Base-by-base conservation (phyloP, 2,329 filamentous ascomycete genomes). In the Aspergillus sp. region DNA sequence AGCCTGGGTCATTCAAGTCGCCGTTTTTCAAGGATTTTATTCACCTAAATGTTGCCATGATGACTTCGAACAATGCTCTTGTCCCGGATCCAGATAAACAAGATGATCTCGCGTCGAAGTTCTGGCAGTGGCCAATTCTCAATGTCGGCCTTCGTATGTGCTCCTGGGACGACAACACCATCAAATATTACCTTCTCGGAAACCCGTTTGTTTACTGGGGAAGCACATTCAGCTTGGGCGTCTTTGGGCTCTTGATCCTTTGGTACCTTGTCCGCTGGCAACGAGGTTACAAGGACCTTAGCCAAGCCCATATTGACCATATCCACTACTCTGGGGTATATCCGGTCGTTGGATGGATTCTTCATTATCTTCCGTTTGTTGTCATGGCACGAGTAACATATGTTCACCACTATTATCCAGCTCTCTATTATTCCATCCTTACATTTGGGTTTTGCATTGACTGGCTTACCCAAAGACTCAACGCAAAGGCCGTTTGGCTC, bases 361-460 rank as follows among this genome's bases (percentile, higher is more conserved):
- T 98, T 42, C 93, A 98, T 72, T 98, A 96, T 67, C 73, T 95
- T 52, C 93, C 93, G 1, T 98, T 97, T 70, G 81, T 95, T 60
- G 82, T 93, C 63, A 98, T 98, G 94, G 93, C 89, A 7, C 88
- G 93, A 77, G 93, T 98, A 51, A 98, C 93, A 10, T 98, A 98
- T 63, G 93, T 98, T 46, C 93, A 98, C 69, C 93, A 98, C 74
- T 98, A 98, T 76, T 98, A 97, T 69, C 93, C 93, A 7, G 93
- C 93, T 7, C 80, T 98, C 7, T 98, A 97, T 75, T 98, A 97
- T 67, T 90, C 93, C 59, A 95, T 98, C 55, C 75, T 98, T 41
- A 81, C 80, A 10, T 81, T 90, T 52, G 91, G 90, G 45, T 98
- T 98, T 77, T 79, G 89, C 56, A 72, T 86, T 46, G 89, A 97